Evolutionary conservation across 805 yeast species (phyloP).

Genomic region (Blastobotrys attinorum): DNA sequence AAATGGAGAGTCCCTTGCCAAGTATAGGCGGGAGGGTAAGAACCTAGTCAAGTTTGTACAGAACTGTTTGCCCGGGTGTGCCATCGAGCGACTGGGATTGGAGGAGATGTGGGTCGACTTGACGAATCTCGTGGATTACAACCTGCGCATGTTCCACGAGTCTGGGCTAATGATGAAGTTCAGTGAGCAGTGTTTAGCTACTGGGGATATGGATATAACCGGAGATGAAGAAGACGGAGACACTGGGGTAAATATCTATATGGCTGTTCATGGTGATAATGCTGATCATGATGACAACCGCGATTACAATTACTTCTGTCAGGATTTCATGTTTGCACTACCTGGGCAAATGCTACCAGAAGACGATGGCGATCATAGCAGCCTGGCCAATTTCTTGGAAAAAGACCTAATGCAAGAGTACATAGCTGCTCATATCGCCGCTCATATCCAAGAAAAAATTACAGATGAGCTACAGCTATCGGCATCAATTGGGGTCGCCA

Average conservation of each 20-base stretch:
- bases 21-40: conserved; percentile 26
- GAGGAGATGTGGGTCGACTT: conserved; percentile 28
- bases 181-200: neutral
- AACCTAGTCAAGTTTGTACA: conserved; percentile 19
- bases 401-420: conserved; percentile 13
- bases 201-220: neutral
- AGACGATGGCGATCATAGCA: neutral
- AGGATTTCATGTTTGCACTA: conserved; percentile 22
- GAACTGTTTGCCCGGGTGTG: conserved; percentile 11
- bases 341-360: conserved; percentile 21
- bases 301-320: conserved; percentile 12
- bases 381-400: conserved; percentile 1
- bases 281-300: too few species aligned
- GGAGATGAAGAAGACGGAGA: conserved; percentile 15
- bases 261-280: neutral
- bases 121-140: conserved; percentile 13
- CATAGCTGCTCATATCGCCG: conserved; percentile 24
- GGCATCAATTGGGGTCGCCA: conserved; percentile 28
- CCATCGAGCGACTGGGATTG: conserved; percentile 28
- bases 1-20: conserved; percentile 26
- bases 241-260: conserved; percentile 6
- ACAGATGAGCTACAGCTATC: conserved; percentile 20
- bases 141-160: conserved; percentile 6
- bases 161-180: conserved; percentile 7
- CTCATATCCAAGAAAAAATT: conserved; percentile 20